Evolutionary conservation across 2,329 filamentous ascomycete species (phyloP).

Genomic region (Fusarium ramigenum): DNA sequence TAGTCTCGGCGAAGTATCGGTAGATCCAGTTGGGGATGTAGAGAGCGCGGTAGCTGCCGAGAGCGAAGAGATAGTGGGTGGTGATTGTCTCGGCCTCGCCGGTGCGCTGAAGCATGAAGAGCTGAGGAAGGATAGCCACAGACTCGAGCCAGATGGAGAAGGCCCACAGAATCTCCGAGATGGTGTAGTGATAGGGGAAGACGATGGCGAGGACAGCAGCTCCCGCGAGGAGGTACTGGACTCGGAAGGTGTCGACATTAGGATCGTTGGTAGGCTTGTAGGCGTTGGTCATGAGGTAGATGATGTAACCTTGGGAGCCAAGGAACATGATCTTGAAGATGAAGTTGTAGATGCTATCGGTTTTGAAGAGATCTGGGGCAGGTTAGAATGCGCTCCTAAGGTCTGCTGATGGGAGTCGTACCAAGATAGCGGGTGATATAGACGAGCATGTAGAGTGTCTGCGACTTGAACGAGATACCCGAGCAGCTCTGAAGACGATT

Average conservation of each 20-base stretch:
- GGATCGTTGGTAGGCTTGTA: slow-evolving; percentile 98
- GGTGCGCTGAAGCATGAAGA: slow-evolving; percentile 97
- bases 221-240: slow-evolving; percentile 89
- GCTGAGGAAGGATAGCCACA: slow-evolving; percentile 94
- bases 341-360: slow-evolving; percentile 87
- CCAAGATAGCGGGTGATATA: slow-evolving; percentile 94
- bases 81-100: slow-evolving; percentile 99
- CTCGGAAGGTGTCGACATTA: slow-evolving; percentile 96
- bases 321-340: slow-evolving; percentile 98
- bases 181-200: slow-evolving; percentile 84
- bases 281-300: slow-evolving; percentile 97
- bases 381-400: slow-evolving; percentile 1
- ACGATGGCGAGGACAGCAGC: slow-evolving; percentile 81
- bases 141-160: slow-evolving; percentile 99
- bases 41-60: slow-evolving; percentile 89
- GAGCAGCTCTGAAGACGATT: slow-evolving; percentile 79
- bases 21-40: slow-evolving; percentile 99
- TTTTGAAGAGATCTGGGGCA: slow-evolving; percentile 81
- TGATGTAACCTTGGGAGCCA: slow-evolving; percentile 86
- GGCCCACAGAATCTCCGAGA: slow-evolving; percentile 91
- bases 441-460: slow-evolving; percentile 92
- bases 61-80: slow-evolving; percentile 94
- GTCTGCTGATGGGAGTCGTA: slow-evolving; percentile 48
- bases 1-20: slow-evolving; percentile 79
- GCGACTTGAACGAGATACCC: slow-evolving; percentile 98